A percentile compares a stretch with the other conserved stretches of the same genome.
phyloP scores from a whole-genome alignment of 2,329 filamentous ascomycete species.

The Fusarium pseudonygamai region DNA sequence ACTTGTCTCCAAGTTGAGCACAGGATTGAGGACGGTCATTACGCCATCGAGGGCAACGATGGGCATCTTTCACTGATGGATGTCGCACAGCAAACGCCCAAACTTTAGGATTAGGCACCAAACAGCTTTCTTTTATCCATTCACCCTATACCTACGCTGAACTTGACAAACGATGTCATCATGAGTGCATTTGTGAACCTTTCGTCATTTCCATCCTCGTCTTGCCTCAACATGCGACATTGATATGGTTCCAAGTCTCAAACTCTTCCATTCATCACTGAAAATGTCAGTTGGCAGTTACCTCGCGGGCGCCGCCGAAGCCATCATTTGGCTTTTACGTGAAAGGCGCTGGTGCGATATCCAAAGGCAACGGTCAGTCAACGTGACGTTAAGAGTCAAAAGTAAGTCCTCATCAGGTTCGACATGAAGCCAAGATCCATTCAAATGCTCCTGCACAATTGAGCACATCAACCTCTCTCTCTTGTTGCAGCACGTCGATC shows the following conservation, averaged over 20 bases:
- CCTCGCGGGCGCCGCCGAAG: background rate
- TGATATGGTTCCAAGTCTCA: background rate
- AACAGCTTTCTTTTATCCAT: background rate
- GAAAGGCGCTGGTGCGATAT: no score
- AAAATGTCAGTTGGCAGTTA: no score
- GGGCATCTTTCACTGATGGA: rapidly evolving
- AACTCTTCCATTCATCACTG: rapidly evolving
- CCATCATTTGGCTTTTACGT: background rate
- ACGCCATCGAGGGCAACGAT: background rate
- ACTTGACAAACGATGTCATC: background rate
- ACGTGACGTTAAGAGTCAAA: background rate
- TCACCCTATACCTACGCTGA: no score
- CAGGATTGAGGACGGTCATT: background rate
- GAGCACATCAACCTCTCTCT: background rate
- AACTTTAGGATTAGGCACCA: rapidly evolving
- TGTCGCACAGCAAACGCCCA: no score
- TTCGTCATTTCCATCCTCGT: background rate
- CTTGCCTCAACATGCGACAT: background rate
- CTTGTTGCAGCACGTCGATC: background rate
- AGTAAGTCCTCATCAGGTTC: background rate
- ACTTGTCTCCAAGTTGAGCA: background rate
- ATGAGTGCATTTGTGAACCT: background rate
- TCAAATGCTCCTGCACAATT: no score
- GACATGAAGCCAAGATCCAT: rapidly evolving
- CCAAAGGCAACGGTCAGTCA: no score